phyloP scores from a whole-genome alignment of 1,284 basidiomycete genomes.

The Malassezia sp. region DNA sequence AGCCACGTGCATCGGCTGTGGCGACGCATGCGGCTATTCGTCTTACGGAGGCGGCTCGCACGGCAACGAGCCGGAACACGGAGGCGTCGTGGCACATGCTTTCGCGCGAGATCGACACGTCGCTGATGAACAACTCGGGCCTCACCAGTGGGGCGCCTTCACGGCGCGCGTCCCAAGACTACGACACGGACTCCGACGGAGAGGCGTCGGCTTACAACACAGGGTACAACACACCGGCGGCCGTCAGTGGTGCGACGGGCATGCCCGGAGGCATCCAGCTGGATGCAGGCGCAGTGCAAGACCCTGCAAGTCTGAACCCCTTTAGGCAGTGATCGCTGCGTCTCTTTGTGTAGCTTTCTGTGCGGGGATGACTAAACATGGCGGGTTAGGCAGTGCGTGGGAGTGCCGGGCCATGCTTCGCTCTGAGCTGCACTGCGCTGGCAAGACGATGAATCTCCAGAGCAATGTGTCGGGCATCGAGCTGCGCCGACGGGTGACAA shows the following conservation, averaged over 20 bases:
- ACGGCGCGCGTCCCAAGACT: constrained; percentile 2
- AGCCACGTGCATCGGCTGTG: too few species aligned
- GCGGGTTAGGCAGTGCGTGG: too few species aligned
- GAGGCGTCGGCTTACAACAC: not conserved
- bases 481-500: constrained; percentile 1
- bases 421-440: too few species aligned
- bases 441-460: too few species aligned
- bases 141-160: constrained; percentile 12
- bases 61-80: not conserved
- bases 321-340: not conserved
- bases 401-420: too few species aligned
- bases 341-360: not conserved
- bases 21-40: constrained; percentile 1
- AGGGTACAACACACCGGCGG: too few species aligned
- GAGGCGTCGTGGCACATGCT: not conserved
- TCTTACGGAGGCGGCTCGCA: constrained; percentile 2
- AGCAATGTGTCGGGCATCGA: too few species aligned
- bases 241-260: too few species aligned
- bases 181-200: constrained; percentile 2
- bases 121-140: constrained; percentile 14
- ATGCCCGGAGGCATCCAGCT: too few species aligned
- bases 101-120: constrained; percentile 8
- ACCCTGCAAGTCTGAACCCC: too few species aligned
- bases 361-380: too few species aligned
- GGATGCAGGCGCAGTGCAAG: too few species aligned